Percentiles rank a stretch among this genome's conserved stretches.
Conservation (phyloP, 768 basidiomycete genomes). For the Pleurotus tuber-regium region DNA sequence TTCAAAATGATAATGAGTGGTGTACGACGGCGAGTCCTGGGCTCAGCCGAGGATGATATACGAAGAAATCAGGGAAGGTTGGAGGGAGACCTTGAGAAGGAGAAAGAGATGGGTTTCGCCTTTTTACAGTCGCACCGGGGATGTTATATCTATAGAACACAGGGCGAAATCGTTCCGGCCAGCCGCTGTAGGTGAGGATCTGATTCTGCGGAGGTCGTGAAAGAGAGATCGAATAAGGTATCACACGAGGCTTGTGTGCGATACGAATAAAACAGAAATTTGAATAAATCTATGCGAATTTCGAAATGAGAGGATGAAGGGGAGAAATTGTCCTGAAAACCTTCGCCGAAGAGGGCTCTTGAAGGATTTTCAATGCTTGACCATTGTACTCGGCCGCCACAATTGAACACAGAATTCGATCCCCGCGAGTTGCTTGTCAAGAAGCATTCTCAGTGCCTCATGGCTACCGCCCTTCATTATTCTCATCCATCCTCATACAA, state of each 20-base stretch:
- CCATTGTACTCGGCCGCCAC: constrained; percentile 5
- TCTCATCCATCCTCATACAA: background rate
- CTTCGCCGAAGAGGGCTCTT: constrained; percentile 5
- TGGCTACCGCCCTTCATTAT: background rate
- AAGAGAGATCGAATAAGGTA: background rate
- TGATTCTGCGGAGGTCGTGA: constrained; percentile 9
- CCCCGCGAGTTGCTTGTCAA: background rate
- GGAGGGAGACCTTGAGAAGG: constrained; percentile 11
- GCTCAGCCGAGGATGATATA: constrained; percentile 16
- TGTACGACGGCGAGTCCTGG: background rate
- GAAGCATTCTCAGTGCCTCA: background rate
- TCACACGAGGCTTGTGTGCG: background rate
- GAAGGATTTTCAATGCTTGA: background rate
- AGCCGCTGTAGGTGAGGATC: constrained; percentile 21
- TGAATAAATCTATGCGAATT: background rate
- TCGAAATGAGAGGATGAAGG: background rate
- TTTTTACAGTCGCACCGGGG: background rate
- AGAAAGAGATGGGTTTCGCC: constrained; percentile 13
- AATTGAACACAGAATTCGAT: background rate
- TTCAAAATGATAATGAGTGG: background rate
- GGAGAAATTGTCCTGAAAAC: background rate
- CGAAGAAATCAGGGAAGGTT: constrained; percentile 17
- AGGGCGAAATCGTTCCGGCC: constrained; percentile 18
- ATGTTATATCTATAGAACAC: constrained; percentile 20
- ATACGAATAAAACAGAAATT: background rate